These are phyloP conservation scores for Rhizopogon salebrosus DNA, from an alignment of 768 basidiomycete genomes.

Conservation along the genomic window DNA sequence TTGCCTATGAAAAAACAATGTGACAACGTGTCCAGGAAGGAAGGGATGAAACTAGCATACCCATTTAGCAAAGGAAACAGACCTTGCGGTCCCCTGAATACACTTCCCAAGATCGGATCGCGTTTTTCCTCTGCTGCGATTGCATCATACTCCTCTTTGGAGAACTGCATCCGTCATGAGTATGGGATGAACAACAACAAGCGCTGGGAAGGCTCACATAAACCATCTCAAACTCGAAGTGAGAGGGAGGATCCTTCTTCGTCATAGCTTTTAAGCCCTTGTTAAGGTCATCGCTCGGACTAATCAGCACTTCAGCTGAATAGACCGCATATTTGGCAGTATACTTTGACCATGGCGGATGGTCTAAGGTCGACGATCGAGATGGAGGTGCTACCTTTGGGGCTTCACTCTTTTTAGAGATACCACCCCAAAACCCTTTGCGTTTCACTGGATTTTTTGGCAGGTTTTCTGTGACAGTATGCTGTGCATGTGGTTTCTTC, in stretches of 20 bases:
- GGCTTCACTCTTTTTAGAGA: background rate
- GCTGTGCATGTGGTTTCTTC: slow-evolving; percentile 39
- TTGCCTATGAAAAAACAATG: slow-evolving; percentile 26
- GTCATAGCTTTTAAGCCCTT: slow-evolving; percentile 77
- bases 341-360: background rate
- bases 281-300: slow-evolving; percentile 52
- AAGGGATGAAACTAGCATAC: slow-evolving; percentile 30
- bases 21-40: background rate
- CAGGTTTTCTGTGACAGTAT: slow-evolving; percentile 3
- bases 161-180: slow-evolving; percentile 42
- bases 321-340: slow-evolving; percentile 7
- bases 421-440: slow-evolving; percentile 1
- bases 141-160: slow-evolving; percentile 68
- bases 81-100: slow-evolving; percentile 60
- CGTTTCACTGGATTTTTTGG: slow-evolving; percentile 1
- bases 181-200: background rate
- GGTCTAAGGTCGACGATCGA: background rate
- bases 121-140: slow-evolving; percentile 58
- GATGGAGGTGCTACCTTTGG: background rate
- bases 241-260: slow-evolving; percentile 81
- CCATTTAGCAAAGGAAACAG: slow-evolving; percentile 77
- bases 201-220: slow-evolving; percentile 47
- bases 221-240: slow-evolving; percentile 72
- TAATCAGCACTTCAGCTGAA: slow-evolving; percentile 42
- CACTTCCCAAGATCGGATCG: slow-evolving; percentile 56